These are phyloP conservation scores for Perkinsus olseni DNA, from an alignment of 169 alveolate genomes.

Conservation along the genomic window DNA sequence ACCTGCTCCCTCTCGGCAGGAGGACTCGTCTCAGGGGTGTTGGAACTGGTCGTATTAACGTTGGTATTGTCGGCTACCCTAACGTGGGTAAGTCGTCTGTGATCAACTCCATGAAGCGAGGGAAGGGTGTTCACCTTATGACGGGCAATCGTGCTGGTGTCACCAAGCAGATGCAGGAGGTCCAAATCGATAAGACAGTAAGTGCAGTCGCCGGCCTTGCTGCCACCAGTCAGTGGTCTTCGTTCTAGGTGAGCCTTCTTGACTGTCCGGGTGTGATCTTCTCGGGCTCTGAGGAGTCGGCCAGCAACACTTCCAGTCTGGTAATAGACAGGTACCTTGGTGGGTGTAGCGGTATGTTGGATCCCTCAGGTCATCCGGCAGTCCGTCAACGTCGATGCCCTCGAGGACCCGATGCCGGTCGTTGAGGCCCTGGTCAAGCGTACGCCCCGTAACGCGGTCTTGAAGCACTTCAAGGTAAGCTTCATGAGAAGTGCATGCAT, in stretches of 20 bases:
- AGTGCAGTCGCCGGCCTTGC: not conserved
- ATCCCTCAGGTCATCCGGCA: not conserved
- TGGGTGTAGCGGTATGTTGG: not conserved
- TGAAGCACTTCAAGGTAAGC: not conserved
- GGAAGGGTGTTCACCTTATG: conserved; percentile 60
- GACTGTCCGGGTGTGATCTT: conserved; percentile 86
- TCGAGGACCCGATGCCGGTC: not conserved
- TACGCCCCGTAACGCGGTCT: not conserved
- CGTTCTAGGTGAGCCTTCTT: conserved; percentile 36
- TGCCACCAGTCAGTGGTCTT: not conserved
- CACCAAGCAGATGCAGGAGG: conserved; percentile 73
- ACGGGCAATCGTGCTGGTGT: conserved; percentile 76
- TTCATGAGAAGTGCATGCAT: too few species aligned
- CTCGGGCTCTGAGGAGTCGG: conserved; percentile 35
- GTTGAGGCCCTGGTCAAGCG: not conserved
- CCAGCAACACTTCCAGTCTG: not conserved
- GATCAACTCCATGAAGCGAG: conserved; percentile 69
- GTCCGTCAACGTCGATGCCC: not conserved
- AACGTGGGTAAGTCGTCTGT: conserved; percentile 78
- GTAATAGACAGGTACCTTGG: not conserved
- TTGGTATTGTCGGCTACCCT: conserved; percentile 82
- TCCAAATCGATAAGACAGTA: conserved; percentile 68
- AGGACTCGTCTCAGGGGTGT: not conserved
- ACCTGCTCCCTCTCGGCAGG: conserved; percentile 38
- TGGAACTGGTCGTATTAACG: conserved; percentile 39